Percentiles rank a stretch among this genome's conserved stretches.
phyloP scores from a whole-genome alignment of 805 yeast species.

The Lachancea nothofagi region DNA sequence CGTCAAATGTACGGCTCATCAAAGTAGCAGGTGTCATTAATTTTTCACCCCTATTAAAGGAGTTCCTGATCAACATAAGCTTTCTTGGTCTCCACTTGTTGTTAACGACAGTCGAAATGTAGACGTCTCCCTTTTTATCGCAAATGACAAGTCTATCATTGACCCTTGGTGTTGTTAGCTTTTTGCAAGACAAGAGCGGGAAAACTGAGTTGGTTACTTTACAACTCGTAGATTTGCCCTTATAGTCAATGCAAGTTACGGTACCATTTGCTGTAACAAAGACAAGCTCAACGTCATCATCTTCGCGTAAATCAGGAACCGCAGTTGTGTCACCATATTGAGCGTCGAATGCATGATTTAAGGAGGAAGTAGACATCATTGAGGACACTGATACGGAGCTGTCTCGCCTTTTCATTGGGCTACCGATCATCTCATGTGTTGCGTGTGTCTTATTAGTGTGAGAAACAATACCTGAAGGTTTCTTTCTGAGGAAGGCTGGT shows the following conservation, averaged over 20 bases:
- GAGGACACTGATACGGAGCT: slow-evolving; percentile 28
- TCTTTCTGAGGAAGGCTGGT: slow-evolving; percentile 39
- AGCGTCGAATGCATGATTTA: slow-evolving; percentile 19
- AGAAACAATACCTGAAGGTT: slow-evolving; percentile 17
- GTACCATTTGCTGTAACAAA: slow-evolving; percentile 49
- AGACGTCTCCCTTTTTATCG: slow-evolving; percentile 43
- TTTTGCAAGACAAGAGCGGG: slow-evolving; percentile 46
- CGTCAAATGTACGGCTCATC: slow-evolving; percentile 11
- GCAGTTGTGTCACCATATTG: slow-evolving; percentile 16
- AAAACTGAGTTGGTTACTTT: slow-evolving; percentile 26
- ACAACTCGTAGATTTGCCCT: slow-evolving; percentile 38
- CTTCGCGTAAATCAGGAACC: slow-evolving; percentile 15
- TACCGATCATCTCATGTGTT: slow-evolving; percentile 9
- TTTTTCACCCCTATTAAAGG: slow-evolving; percentile 40
- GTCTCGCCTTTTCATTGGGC: slow-evolving; percentile 31
- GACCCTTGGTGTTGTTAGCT: slow-evolving; percentile 64
- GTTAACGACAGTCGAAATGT: slow-evolving; percentile 60
- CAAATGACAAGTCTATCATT: slow-evolving; percentile 64
- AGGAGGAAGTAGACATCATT: slow-evolving; percentile 18
- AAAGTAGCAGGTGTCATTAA: slow-evolving; percentile 37
- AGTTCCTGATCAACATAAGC: slow-evolving; percentile 43
- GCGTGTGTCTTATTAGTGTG: slow-evolving; percentile 3
- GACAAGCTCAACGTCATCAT: slow-evolving; percentile 39
- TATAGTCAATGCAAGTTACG: slow-evolving; percentile 36
- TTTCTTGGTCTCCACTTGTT: slow-evolving; percentile 58